phyloP scores from a whole-genome alignment of 2,329 filamentous ascomycete species.

The Hymenotorrendiella dingleyae region DNA sequence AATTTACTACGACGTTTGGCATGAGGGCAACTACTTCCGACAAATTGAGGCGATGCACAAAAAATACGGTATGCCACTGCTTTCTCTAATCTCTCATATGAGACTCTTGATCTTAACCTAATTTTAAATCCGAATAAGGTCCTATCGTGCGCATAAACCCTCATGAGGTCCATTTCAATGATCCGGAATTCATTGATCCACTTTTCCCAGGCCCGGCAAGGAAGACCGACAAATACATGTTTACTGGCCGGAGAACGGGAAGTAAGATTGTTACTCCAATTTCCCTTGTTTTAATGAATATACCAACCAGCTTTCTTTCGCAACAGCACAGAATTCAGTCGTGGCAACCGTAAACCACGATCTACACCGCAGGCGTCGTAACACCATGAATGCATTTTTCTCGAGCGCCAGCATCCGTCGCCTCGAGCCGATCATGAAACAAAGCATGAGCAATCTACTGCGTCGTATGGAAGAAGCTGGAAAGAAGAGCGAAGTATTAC shows the following conservation, averaged over 20 bases:
- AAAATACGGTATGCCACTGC: constrained; percentile 19
- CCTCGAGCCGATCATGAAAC: background rate
- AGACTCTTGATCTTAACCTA: background rate
- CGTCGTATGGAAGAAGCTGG: background rate
- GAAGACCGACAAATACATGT: constrained; percentile 12
- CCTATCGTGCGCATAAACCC: constrained; percentile 26
- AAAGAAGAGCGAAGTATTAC: background rate
- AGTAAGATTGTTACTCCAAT: too few species aligned
- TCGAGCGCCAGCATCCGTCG: background rate
- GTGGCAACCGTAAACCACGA: constrained; percentile 16
- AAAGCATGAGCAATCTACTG: background rate
- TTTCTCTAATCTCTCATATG: background rate
- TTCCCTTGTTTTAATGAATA: too few species aligned
- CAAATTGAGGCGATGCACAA: constrained; percentile 23
- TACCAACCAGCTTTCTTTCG: constrained; percentile 7
- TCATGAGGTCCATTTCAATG: constrained; percentile 26
- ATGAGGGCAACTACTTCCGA: constrained; percentile 9
- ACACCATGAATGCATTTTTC: background rate
- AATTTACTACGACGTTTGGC: constrained; percentile 19
- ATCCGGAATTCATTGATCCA: constrained; percentile 19
- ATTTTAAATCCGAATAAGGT: too few species aligned
- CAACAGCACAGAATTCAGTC: constrained; percentile 3
- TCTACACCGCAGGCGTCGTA: constrained; percentile 11
- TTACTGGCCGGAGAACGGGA: too few species aligned
- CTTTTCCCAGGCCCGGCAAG: constrained; percentile 9